Percentiles rank a stretch among this genome's conserved stretches.
Evolutionary conservation across 441 rosid species (phyloP).

Genomic region (Arabidopsis hybrid): DNA sequence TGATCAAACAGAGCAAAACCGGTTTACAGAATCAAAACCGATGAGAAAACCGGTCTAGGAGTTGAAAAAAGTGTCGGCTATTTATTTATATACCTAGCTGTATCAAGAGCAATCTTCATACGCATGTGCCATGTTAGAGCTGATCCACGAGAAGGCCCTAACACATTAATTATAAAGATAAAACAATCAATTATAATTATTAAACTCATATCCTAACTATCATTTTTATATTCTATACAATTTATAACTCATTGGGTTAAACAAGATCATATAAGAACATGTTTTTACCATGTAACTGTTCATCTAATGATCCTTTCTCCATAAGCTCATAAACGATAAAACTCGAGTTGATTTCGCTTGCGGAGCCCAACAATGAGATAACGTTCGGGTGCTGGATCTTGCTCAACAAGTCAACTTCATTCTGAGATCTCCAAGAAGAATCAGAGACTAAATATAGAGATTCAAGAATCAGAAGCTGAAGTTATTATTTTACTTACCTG

Average conservation of each 20-base stretch:
- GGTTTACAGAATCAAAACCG: slow-evolving; percentile 16
- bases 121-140: slow-evolving; percentile 83
- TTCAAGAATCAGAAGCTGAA: neutral
- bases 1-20: neutral
- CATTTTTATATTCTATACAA: neutral
- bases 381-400: slow-evolving; percentile 73
- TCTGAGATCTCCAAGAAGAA: slow-evolving; percentile 55
- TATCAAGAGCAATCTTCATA: slow-evolving; percentile 90
- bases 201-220: neutral
- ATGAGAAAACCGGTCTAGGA: neutral
- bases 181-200: slow-evolving; percentile 10
- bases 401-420: slow-evolving; percentile 77
- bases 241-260: neutral
- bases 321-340: slow-evolving; percentile 84
- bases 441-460: neutral
- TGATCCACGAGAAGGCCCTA: slow-evolving; percentile 87
- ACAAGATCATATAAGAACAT: neutral
- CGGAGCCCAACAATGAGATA: slow-evolving; percentile 71
- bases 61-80: slow-evolving; percentile 20
- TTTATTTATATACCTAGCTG: slow-evolving; percentile 70
- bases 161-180: slow-evolving; percentile 39
- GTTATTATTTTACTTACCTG: slow-evolving; percentile 50
- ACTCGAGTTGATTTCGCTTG: slow-evolving; percentile 54
- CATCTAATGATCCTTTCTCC: slow-evolving; percentile 85
- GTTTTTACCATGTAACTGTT: slow-evolving; percentile 73